phyloP scores from a whole-genome alignment of 495 filamentous ascomycete species.

The Trichocladium uniseriatum region DNA sequence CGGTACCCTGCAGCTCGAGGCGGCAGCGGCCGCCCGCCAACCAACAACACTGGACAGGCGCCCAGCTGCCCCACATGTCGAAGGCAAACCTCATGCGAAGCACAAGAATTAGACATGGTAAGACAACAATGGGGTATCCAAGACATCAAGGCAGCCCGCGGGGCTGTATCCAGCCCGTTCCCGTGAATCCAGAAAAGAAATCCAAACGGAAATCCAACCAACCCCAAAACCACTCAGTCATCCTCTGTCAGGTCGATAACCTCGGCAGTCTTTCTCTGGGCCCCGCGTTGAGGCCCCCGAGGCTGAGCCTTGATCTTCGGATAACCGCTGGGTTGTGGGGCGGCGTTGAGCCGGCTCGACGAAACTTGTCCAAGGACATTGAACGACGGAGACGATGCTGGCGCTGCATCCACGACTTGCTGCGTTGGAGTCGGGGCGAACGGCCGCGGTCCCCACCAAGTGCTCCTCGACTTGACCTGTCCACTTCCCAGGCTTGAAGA shows the following conservation, averaged over 20 bases:
- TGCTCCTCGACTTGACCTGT: background rate
- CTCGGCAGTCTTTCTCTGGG: constrained; percentile 5
- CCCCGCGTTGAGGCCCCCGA: background rate
- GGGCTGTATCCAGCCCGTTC: no score
- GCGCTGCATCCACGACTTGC: background rate
- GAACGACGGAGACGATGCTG: background rate
- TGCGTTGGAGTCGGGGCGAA: background rate
- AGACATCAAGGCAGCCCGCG: no score
- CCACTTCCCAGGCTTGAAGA: background rate
- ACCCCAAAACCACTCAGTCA: background rate
- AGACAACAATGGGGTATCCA: no score
- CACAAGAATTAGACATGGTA: no score
- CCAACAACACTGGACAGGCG: no score
- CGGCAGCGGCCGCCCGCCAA: no score
- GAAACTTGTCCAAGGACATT: background rate
- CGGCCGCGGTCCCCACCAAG: background rate
- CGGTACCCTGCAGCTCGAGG: no score
- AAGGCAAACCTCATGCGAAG: no score
- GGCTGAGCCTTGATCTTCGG: constrained; percentile 1
- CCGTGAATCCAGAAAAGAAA: background rate
- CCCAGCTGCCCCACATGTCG: no score
- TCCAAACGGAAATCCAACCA: background rate
- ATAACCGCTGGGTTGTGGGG: background rate
- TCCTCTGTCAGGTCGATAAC: constrained; percentile 16
- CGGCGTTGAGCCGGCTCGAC: background rate